Percentiles rank a stretch among this genome's conserved stretches.
Evolutionary conservation across 2,329 filamentous ascomycete species (phyloP).

Genomic region (Aspergillus quadricinctus): DNA sequence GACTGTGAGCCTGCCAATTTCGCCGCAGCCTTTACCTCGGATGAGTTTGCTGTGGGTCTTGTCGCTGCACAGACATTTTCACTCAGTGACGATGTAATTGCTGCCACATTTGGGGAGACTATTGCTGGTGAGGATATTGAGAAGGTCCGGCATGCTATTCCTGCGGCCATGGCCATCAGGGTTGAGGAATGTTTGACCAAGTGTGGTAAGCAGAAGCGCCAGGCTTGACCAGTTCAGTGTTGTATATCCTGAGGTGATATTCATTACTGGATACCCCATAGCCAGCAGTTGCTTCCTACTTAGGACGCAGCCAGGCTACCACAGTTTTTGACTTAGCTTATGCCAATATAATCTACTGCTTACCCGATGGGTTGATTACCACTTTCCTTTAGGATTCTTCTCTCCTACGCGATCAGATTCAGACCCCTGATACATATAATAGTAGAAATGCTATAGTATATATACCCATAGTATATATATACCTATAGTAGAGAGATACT

Average conservation of each 20-base stretch:
- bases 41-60: conserved; percentile 19
- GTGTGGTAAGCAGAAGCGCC: conserved; percentile 19
- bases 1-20: conserved; percentile 22
- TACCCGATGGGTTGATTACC: too few relatives aligned
- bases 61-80: conserved; percentile 17
- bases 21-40: conserved; percentile 18
- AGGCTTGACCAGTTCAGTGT: background rate
- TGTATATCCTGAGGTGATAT: background rate
- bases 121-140: conserved; percentile 21
- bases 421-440: too few relatives aligned
- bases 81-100: conserved; percentile 17
- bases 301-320: background rate
- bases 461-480: too few relatives aligned
- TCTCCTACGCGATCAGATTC: too few relatives aligned
- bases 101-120: conserved; percentile 14
- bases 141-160: conserved; percentile 15
- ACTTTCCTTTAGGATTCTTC: too few relatives aligned
- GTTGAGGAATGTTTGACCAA: conserved; percentile 23
- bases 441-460: too few relatives aligned
- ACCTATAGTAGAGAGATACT: too few relatives aligned
- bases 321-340: background rate
- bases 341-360: too few relatives aligned
- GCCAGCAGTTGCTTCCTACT: background rate
- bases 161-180: conserved; percentile 11
- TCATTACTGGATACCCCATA: background rate